Evolutionary conservation across 2,329 filamentous ascomycete genomes (phyloP).

Genomic region (Arthrobotrys sinensis): DNA sequence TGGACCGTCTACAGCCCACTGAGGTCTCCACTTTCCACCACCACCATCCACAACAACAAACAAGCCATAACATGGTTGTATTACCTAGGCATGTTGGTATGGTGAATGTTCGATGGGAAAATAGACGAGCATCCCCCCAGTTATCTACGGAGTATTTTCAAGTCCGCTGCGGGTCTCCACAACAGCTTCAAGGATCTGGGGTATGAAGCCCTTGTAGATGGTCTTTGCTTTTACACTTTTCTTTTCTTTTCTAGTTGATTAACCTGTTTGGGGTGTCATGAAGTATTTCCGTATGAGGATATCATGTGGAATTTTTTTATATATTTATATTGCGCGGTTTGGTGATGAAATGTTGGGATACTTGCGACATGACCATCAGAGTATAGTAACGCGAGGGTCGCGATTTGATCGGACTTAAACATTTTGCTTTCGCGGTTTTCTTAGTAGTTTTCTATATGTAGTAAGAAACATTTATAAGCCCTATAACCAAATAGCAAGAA

Average conservation of each 20-base stretch:
- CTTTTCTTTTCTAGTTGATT: slow-evolving; percentile 2
- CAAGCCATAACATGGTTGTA: slow-evolving; percentile 20
- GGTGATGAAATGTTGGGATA: neutral
- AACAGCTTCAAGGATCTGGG: slow-evolving; percentile 19
- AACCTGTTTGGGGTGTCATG: slow-evolving; percentile 40
- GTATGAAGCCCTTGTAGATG: slow-evolving; percentile 9
- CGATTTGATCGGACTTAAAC: slow-evolving; percentile 3
- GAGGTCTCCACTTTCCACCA: slow-evolving; percentile 13
- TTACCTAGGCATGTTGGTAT: neutral
- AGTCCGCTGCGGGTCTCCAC: slow-evolving; percentile 23
- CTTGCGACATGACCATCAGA: neutral
- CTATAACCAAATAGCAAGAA: slow-evolving; percentile 18
- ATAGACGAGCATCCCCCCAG: slow-evolving; percentile 31
- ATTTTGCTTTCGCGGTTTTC: slow-evolving; percentile 8
- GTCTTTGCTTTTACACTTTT: slow-evolving; percentile 10
- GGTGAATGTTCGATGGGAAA: too few species aligned
- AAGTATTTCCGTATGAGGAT: slow-evolving; percentile 60
- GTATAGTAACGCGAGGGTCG: slow-evolving; percentile 10
- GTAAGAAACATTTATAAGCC: neutral
- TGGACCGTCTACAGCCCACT: slow-evolving; percentile 51
- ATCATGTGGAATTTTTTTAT: slow-evolving; percentile 58
- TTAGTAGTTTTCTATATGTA: slow-evolving; percentile 9
- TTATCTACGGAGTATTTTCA: slow-evolving; percentile 49
- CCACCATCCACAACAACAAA: slow-evolving; percentile 34
- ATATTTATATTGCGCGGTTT: neutral